These are phyloP conservation scores for Ceratocystis papillata DNA, from an alignment of 2,329 filamentous ascomycete genomes.

Conservation along the genomic window DNA sequence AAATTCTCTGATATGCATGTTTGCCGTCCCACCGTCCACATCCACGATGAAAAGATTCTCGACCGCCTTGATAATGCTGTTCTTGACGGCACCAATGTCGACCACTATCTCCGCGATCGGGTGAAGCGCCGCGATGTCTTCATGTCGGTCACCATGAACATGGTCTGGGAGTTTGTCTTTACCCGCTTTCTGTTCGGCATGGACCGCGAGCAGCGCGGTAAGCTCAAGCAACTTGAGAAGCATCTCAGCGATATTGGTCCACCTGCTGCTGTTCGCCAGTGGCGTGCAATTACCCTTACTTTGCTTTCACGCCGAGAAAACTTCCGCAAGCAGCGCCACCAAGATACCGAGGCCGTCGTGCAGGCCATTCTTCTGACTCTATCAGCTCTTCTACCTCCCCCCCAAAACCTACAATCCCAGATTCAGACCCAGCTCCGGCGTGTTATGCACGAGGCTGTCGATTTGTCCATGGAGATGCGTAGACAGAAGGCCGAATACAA, in stretches of 20 bases:
- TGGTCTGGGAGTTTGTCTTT: slow-evolving; percentile 99
- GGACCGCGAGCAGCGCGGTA: slow-evolving; percentile 94
- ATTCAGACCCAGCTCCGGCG: slow-evolving; percentile 76
- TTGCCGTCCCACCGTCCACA: slow-evolving; percentile 70
- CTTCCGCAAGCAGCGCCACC: slow-evolving; percentile 73
- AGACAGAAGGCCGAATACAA: slow-evolving; percentile 94
- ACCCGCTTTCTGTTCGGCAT: slow-evolving; percentile 97
- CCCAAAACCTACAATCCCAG: slow-evolving; percentile 65
- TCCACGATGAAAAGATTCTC: slow-evolving; percentile 85
- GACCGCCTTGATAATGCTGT: slow-evolving; percentile 90
- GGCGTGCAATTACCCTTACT: slow-evolving; percentile 90
- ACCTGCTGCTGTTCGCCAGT: slow-evolving; percentile 80
- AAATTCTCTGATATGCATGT: slow-evolving; percentile 91
- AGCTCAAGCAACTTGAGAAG: slow-evolving; percentile 93
- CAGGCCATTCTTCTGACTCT: slow-evolving; percentile 73
- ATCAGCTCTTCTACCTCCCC: slow-evolving; percentile 74
- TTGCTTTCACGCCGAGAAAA: slow-evolving; percentile 67
- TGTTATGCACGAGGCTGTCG: slow-evolving; percentile 79
- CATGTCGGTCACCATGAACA: slow-evolving; percentile 98
- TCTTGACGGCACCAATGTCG: slow-evolving; percentile 86
- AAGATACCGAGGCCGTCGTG: slow-evolving; percentile 92
- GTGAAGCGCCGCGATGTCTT: slow-evolving; percentile 85
- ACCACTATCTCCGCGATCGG: slow-evolving; percentile 75
- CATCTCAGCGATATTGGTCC: slow-evolving; percentile 80
- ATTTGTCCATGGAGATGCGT: slow-evolving; percentile 91